phyloP scores from a whole-genome alignment of 495 filamentous ascomycete genomes.

The Letharia lupina region DNA sequence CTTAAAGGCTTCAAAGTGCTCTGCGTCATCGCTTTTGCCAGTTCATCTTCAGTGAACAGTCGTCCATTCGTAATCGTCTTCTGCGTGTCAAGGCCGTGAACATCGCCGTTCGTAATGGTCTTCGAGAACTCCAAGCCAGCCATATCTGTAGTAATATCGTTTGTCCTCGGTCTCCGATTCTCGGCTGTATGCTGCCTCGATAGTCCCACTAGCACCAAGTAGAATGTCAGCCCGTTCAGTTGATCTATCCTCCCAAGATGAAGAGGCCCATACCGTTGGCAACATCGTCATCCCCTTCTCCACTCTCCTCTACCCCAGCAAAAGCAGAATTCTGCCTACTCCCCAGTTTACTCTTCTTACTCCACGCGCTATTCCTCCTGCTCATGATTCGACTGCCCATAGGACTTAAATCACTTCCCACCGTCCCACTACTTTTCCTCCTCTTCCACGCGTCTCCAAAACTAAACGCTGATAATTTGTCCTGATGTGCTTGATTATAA shows the following conservation, averaged over 20 bases:
- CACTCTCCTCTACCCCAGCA: slow-evolving; percentile 19
- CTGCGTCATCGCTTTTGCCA: slow-evolving; percentile 25
- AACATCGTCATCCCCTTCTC: slow-evolving; percentile 26
- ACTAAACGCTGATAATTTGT: slow-evolving; percentile 42
- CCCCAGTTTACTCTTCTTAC: slow-evolving; percentile 14
- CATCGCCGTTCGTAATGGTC: slow-evolving; percentile 11
- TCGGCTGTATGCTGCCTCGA: slow-evolving; percentile 24
- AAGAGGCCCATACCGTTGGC: slow-evolving; percentile 22
- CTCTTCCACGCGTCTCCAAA: slow-evolving; percentile 35
- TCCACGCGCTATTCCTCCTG: slow-evolving; percentile 21
- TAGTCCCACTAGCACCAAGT: slow-evolving; percentile 22
- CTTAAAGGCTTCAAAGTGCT: slow-evolving; percentile 21
- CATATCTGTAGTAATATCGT: slow-evolving; percentile 1
- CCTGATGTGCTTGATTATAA: slow-evolving; percentile 44
- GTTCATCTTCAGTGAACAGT: slow-evolving; percentile 26
- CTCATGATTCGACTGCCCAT: slow-evolving; percentile 27
- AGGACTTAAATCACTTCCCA: slow-evolving; percentile 23
- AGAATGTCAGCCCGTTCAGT: not conserved
- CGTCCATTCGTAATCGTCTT: slow-evolving; percentile 21
- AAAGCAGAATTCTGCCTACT: slow-evolving; percentile 23
- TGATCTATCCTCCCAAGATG: not conserved
- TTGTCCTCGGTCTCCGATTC: slow-evolving; percentile 8
- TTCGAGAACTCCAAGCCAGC: slow-evolving; percentile 16
- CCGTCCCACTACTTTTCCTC: slow-evolving; percentile 26
- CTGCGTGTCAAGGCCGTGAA: slow-evolving; percentile 19